Evolutionary conservation across 176 grass and related monocot genomes (phyloP).

Genomic region (Melocanna baccifera): DNA sequence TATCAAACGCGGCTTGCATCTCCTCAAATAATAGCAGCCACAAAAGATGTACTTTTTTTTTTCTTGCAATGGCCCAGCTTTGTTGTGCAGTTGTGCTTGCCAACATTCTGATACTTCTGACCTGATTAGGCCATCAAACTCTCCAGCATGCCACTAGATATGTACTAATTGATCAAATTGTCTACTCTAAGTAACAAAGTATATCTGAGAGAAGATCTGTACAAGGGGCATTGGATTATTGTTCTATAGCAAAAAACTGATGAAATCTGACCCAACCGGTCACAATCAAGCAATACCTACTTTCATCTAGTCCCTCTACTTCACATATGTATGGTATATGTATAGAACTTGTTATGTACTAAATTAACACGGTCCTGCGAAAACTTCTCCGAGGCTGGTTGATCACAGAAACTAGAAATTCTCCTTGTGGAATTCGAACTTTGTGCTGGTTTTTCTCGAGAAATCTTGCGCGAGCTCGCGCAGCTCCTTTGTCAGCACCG

Average conservation of each 20-base stretch:
- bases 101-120: constrained; percentile 16
- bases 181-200: constrained; percentile 10
- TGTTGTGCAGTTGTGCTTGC: constrained; percentile 1
- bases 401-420: constrained; percentile 53
- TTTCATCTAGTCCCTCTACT: constrained; percentile 37
- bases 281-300: constrained; percentile 47
- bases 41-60: constrained; percentile 5
- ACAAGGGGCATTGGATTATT: constrained; percentile 41
- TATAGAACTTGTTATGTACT: constrained; percentile 32
- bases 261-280: constrained; percentile 14
- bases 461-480: constrained; percentile 69
- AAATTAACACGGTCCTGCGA: constrained; percentile 2
- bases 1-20: neutral
- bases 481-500: constrained; percentile 68
- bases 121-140: constrained; percentile 38
- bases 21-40: constrained; percentile 7
- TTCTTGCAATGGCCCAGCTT: constrained; percentile 19
- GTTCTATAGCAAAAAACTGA: constrained; percentile 36
- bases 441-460: constrained; percentile 72
- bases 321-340: constrained; percentile 12
- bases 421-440: constrained; percentile 93
- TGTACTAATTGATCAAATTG: neutral
- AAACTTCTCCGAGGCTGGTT: constrained; percentile 18
- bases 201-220: constrained; percentile 29
- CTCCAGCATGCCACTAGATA: constrained; percentile 14